These are phyloP conservation scores for Hippophae rhamnoides DNA, from an alignment of 306 rosid genomes.

Conservation along the genomic window DNA sequence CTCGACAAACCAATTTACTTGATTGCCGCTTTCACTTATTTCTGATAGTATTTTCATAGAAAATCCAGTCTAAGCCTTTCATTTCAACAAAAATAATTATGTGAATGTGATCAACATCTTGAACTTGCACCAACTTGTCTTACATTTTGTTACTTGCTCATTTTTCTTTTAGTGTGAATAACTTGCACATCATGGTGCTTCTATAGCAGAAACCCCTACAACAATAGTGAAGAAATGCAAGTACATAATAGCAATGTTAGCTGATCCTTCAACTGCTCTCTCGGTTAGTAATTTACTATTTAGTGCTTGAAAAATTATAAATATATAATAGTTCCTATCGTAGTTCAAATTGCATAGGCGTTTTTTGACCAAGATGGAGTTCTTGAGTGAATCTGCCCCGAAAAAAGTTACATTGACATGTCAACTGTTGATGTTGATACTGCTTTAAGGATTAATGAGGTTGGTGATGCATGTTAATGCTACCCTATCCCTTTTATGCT, in stretches of 20 bases:
- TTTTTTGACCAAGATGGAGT: conserved; percentile 65
- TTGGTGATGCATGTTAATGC: conserved; percentile 23
- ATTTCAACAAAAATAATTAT: no score
- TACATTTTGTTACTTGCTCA: neutral
- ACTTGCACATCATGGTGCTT: conserved; percentile 58
- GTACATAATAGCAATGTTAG: conserved; percentile 64
- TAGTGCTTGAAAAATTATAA: conserved; percentile 1
- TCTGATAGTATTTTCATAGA: no score
- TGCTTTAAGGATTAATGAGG: conserved; percentile 64
- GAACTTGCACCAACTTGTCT: neutral
- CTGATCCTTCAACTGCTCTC: conserved; percentile 72
- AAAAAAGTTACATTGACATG: conserved; percentile 70
- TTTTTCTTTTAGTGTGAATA: conserved; percentile 48
- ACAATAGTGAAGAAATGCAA: conserved; percentile 68
- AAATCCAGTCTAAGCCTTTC: no score
- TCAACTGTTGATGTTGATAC: conserved; percentile 72
- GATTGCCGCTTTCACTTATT: no score
- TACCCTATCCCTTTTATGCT: neutral
- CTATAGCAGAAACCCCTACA: conserved; percentile 63
- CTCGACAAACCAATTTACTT: no score
- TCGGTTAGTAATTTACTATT: conserved; percentile 35
- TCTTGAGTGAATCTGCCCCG: conserved; percentile 49
- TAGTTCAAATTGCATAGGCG: conserved; percentile 31
- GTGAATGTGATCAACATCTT: no score
- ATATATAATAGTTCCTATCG: conserved; percentile 4